Evolutionary conservation across 2,329 filamentous ascomycete genomes (phyloP).

Genomic region (Pleurostoma richardsiae): DNA sequence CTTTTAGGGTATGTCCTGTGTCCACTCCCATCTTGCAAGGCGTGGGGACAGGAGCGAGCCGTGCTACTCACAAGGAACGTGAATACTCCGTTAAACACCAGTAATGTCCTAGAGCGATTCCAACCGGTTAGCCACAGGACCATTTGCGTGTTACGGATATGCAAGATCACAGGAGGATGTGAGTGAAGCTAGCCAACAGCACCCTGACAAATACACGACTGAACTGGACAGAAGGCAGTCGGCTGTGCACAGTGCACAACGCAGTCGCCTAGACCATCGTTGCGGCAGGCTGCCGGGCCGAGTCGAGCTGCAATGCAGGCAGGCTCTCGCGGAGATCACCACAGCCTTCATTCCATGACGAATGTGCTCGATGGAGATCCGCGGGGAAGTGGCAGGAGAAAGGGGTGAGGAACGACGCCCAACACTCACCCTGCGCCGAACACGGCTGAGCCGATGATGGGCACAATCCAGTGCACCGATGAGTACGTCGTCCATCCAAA

Average conservation of each 20-base stretch:
- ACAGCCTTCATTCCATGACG: neutral
- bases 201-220: constrained; percentile 24
- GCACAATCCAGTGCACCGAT: constrained; percentile 69
- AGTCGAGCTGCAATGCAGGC: no score
- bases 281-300: no score
- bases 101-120: constrained; percentile 53
- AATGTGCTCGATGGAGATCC: no score
- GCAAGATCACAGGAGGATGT: constrained; percentile 15
- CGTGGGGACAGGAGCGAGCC: neutral
- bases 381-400: neutral
- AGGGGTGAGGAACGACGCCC: neutral
- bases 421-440: constrained; percentile 64
- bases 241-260: no score
- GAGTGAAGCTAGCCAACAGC: constrained; percentile 5
- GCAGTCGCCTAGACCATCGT: no score
- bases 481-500: constrained; percentile 83
- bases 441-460: constrained; percentile 66
- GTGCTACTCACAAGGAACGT: constrained; percentile 68
- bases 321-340: neutral
- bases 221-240: constrained; percentile 6
- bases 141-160: constrained; percentile 16
- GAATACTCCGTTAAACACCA: constrained; percentile 80
- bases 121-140: constrained; percentile 23
- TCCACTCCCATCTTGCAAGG: neutral
- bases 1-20: neutral